phyloP scores from a whole-genome alignment of 2,329 filamentous ascomycete genomes.

The Aspergillus vadensis region DNA sequence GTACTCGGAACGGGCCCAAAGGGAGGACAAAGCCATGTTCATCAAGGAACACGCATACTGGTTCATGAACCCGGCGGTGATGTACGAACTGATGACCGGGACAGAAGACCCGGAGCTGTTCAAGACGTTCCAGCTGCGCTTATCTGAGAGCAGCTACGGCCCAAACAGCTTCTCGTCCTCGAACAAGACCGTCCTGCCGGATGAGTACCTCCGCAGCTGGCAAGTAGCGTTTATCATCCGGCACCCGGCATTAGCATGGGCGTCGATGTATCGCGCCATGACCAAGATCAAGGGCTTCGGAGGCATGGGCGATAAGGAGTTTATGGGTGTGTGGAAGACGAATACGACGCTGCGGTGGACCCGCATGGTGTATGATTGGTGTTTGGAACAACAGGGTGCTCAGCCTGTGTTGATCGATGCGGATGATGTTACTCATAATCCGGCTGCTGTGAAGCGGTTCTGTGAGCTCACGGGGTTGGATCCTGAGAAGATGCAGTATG shows the following conservation, averaged over 20 bases:
- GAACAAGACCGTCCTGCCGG: conserved; percentile 40
- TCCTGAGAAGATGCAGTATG: conserved; percentile 30
- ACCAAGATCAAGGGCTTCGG: conserved; percentile 19
- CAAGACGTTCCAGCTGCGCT: conserved; percentile 14
- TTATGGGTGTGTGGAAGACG: conserved; percentile 17
- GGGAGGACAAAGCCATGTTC: conserved; percentile 32
- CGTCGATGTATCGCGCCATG: conserved; percentile 41
- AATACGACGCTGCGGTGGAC: conserved; percentile 36
- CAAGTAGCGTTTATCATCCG: conserved; percentile 41
- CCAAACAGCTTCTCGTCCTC: conserved; percentile 2
- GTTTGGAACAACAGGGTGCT: conserved; percentile 25
- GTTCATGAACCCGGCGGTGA: conserved; percentile 23
- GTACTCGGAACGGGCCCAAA: conserved; percentile 21
- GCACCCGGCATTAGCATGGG: conserved; percentile 43
- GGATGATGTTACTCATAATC: conserved; percentile 41
- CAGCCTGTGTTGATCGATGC: conserved; percentile 40
- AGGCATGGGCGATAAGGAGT: conserved; percentile 19
- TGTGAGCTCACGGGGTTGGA: conserved; percentile 38
- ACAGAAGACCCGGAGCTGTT: conserved; percentile 5
- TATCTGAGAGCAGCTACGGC: neutral
- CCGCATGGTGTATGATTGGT: conserved; percentile 41
- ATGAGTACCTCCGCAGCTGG: conserved; percentile 38
- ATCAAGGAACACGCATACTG: conserved; percentile 40
- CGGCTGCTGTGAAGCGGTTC: conserved; percentile 31
- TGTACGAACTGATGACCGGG: neutral